These are phyloP conservation scores for Mycena olivaceomarginata DNA, from an alignment of 768 basidiomycete species.

Conservation along the genomic window DNA sequence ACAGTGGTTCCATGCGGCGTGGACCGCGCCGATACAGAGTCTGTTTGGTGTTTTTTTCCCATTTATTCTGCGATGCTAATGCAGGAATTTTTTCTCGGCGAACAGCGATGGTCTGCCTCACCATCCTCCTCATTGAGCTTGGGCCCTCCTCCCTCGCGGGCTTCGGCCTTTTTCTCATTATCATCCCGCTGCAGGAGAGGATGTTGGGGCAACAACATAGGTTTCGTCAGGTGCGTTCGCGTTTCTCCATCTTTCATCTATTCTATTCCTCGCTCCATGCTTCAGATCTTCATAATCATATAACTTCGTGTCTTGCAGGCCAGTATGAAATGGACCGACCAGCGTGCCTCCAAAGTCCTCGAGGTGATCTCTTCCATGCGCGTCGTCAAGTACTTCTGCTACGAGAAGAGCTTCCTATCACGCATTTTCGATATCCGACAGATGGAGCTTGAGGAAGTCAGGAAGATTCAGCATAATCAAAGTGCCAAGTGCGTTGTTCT, in stretches of 20 bases:
- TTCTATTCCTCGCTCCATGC: not conserved
- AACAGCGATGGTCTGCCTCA: conserved; percentile 70
- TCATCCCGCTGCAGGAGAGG: conserved; percentile 78
- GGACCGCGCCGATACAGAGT: conserved; percentile 81
- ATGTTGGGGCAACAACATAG: conserved; percentile 69
- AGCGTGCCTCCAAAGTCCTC: not conserved
- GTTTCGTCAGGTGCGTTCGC: conserved; percentile 55
- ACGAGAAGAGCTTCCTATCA: conserved; percentile 79
- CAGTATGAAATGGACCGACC: too few species aligned
- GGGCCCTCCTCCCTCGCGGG: conserved; percentile 43
- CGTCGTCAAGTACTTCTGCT: conserved; percentile 85
- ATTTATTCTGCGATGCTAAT: not conserved
- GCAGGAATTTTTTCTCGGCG: not conserved
- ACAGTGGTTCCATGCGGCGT: conserved; percentile 80
- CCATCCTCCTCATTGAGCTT: conserved; percentile 68
- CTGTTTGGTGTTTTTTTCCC: not conserved
- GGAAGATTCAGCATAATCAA: conserved; percentile 74
- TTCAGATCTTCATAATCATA: not conserved
- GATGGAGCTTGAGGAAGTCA: conserved; percentile 72
- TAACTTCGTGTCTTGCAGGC: not conserved
- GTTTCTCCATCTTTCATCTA: conserved; percentile 46
- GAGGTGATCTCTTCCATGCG: conserved; percentile 71
- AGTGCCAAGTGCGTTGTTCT: conserved; percentile 72
- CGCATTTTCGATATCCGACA: conserved; percentile 72
- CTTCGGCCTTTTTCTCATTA: conserved; percentile 66